These are phyloP conservation scores for Lobosporangium transversale DNA, from an alignment of 192 early-diverging fungal species.

Conservation along the genomic window DNA sequence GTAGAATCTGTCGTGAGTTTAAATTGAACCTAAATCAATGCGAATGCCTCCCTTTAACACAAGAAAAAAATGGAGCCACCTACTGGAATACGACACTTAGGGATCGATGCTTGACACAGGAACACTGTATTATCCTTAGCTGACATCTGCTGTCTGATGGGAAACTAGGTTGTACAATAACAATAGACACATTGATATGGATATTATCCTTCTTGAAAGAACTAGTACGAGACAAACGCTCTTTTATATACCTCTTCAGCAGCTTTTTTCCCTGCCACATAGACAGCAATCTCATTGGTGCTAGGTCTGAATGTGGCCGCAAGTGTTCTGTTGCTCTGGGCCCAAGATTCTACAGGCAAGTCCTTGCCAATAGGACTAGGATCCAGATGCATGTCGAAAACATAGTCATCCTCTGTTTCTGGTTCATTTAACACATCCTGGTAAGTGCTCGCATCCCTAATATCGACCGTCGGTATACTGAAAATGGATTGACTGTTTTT, in stretches of 20 bases:
- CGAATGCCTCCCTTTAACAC: too few relatives aligned
- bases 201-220: too few relatives aligned
- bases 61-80: too few relatives aligned
- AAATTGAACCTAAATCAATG: too few relatives aligned
- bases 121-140: slow-evolving; percentile 34
- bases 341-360: slow-evolving; percentile 20
- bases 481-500: slow-evolving; percentile 24
- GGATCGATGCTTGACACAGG: slow-evolving; percentile 41
- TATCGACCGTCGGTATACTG: slow-evolving; percentile 29
- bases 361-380: slow-evolving; percentile 46
- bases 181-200: too few relatives aligned
- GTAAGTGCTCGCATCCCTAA: slow-evolving; percentile 3
- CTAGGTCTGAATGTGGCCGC: slow-evolving; percentile 29
- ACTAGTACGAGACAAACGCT: too few relatives aligned
- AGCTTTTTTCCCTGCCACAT: slow-evolving; percentile 46
- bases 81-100: slow-evolving; percentile 41
- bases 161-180: too few relatives aligned
- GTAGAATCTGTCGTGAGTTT: too few relatives aligned
- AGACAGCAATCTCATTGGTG: slow-evolving; percentile 48
- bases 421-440: slow-evolving; percentile 16
- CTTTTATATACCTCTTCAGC: slow-evolving; percentile 51
- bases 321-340: slow-evolving; percentile 28
- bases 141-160: slow-evolving; percentile 17
- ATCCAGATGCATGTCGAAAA: slow-evolving; percentile 19
- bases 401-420: slow-evolving; percentile 16